Evolutionary conservation across 2,329 filamentous ascomycete genomes (phyloP), one percentile per base, ranked within the genome.

Genomic region (Claviceps purpurea): DNA sequence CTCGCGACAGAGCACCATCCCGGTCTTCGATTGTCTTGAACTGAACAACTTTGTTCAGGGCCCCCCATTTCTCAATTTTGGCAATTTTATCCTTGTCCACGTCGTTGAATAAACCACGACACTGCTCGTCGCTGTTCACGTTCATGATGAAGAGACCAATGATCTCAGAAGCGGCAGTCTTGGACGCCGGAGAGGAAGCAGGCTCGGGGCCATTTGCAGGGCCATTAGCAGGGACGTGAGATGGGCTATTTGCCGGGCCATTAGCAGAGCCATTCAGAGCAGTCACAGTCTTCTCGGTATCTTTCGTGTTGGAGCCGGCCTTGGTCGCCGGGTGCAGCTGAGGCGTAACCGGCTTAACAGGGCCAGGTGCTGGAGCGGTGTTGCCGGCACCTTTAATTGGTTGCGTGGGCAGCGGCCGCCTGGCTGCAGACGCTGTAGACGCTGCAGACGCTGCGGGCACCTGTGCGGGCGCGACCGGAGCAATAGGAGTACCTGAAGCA

Each of bases 131-230:
- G 51, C 79, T 85, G 61, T 83, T 87, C 22, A 90, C 82, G 62
- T 90, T 90, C 71, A 87, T 87, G 55, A 98, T 83, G 68, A 96
- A 98, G 20, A 98, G 78, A 48, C 87, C 91, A 61, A 89, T 84
- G 59, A 85, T 88, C 59, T 78, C 81, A 62, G 89, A 77, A 18
- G 76, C 70, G 45, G 74, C 63, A 39, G 71, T 77, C 64, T 87
- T 84, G 30, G 77, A 71, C 6, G 77, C 77, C 16, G 80, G 76
- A 2, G 80, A 79, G n/a, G 75, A 68, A 2, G 72, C 68, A 13
- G 76, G 69, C 46, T 81, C 78, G 4, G 75, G 66, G 13, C 69
- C 72, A 53, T 75, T 73, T 5, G 72, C 65, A 14, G 76, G 74
- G 54, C 79, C 78, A 54, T 82, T 82, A 4, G 76, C 64, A 6